These are phyloP conservation scores for Hypoxylon rickii DNA, from an alignment of 495 filamentous ascomycete species.

Conservation along the genomic window DNA sequence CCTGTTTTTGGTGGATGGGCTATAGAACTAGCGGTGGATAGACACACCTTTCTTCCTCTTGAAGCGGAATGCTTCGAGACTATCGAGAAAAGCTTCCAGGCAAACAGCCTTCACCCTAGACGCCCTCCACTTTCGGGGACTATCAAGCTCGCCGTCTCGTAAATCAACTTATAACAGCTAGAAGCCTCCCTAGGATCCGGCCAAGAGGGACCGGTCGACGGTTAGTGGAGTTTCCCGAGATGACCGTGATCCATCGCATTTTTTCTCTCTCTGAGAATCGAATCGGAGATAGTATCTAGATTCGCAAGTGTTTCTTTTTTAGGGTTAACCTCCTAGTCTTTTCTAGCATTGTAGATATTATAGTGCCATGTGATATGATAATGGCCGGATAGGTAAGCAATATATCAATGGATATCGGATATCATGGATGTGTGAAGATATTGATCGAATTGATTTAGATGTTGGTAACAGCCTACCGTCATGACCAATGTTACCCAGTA, in stretches of 20 bases:
- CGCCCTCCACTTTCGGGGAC: background rate
- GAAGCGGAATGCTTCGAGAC: background rate
- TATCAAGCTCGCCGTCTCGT: conserved; percentile 16
- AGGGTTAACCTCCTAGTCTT: conserved; percentile 4
- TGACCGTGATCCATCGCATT: conserved; percentile 19
- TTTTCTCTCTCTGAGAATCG: background rate
- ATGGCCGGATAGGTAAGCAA: no score
- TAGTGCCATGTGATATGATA: no score
- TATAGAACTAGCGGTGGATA: conserved; percentile 31
- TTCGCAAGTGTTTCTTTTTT: conserved; percentile 11
- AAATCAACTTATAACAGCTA: conserved; percentile 2
- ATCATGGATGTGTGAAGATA: no score
- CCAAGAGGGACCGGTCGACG: conserved; percentile 8
- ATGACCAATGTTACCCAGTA: no score
- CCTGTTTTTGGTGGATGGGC: conserved; percentile 2
- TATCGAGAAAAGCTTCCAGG: no score
- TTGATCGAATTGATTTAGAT: no score
- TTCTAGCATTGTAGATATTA: no score
- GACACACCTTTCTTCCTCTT: conserved; percentile 9
- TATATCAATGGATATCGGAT: no score
- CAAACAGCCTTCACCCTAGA: background rate
- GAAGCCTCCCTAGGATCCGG: conserved; percentile 10
- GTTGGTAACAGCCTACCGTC: no score
- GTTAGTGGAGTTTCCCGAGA: conserved; percentile 13
- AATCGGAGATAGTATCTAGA: conserved; percentile 9